Evolutionary conservation across 306 rosid genomes (phyloP).

Genomic region (Casuarina equisetifolia): DNA sequence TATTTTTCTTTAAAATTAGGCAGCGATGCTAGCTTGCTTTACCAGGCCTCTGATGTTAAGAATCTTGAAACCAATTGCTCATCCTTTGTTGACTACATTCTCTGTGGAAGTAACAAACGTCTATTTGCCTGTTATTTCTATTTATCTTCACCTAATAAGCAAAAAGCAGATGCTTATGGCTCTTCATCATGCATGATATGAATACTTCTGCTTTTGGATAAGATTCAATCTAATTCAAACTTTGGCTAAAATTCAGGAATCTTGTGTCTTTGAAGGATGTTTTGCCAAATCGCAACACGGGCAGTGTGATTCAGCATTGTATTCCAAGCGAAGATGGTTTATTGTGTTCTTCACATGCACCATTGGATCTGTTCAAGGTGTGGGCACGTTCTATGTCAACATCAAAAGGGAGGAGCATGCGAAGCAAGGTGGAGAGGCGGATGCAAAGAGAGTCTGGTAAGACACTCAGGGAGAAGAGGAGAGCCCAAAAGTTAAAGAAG

Average conservation of each 20-base stretch:
- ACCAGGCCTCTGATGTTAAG: neutral
- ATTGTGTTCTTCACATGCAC: constrained; percentile 30
- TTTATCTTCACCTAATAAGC: neutral
- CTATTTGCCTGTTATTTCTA: neutral
- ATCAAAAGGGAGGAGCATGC: constrained; percentile 79
- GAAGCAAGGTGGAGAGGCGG: constrained; percentile 89
- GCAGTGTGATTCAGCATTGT: constrained; percentile 37
- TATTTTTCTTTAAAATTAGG: neutral
- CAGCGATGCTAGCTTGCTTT: neutral
- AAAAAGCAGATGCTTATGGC: neutral
- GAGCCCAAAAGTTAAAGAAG: constrained; percentile 81
- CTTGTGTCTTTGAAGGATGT: constrained; percentile 37
- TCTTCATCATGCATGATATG: neutral
- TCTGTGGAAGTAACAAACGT: neutral
- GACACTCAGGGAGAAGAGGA: constrained; percentile 79
- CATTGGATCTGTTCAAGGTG: constrained; percentile 45
- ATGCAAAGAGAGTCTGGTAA: constrained; percentile 92
- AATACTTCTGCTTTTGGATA: neutral
- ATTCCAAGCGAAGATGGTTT: constrained; percentile 28
- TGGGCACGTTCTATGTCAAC: constrained; percentile 72
- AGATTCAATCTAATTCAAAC: constrained; percentile 25
- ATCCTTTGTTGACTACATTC: neutral
- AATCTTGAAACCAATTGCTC: neutral
- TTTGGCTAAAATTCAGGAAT: constrained; percentile 44
- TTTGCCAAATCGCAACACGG: constrained; percentile 30